Base-by-base conservation (phyloP, 345 rosid species). In the Laguncularia racemosa region DNA sequence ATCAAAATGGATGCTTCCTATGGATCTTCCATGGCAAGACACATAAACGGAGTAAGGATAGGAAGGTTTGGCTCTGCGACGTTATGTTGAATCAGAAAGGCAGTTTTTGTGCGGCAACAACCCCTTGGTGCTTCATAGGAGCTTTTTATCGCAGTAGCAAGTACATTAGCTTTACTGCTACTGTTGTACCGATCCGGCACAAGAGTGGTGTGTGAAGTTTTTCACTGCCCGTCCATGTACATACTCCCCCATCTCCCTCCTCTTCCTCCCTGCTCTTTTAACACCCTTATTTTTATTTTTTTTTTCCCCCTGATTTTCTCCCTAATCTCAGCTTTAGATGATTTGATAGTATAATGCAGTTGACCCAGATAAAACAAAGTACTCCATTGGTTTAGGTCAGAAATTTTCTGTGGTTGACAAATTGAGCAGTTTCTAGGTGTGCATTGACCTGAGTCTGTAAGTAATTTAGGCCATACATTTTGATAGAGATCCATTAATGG, bases 201-300 rank as follows among this genome's bases (percentile, higher is more conserved):
- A 66, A 48, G 48, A 65, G 70, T 68, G 81, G 68, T 71, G 66
- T 57, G 47, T 55, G 69, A 73, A 66, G 64, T 73, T 76, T 76
- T 79, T 33, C 72, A 77, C 75, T 61, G 71, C 65, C 58, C 20
- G 57, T 58, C 71, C 64, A 57, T 80, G 84, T 76, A 80, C 79
- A 80, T 76, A 66, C 50, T 60, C 66, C 67, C 65, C 46, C 44
- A 33, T 51, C 54, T 33, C 11, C 40, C 11, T 9, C 40, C 40
- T 33, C 40, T 33, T 1, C 8, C 54, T 46, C 13, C 48, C 59
- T 33, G 55, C 16, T 53, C 28, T 33, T 33, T 33, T 33, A 33
- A 33, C 40, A 33, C 40, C 40, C 40, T 3, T 33, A 7, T 33
- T 19, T 21, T 40, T 46, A 13, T 16, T 48, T 11, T 15, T 51